Conservation (phyloP, 805 yeast genomes). For the Metschnikowia gruessii region DNA sequence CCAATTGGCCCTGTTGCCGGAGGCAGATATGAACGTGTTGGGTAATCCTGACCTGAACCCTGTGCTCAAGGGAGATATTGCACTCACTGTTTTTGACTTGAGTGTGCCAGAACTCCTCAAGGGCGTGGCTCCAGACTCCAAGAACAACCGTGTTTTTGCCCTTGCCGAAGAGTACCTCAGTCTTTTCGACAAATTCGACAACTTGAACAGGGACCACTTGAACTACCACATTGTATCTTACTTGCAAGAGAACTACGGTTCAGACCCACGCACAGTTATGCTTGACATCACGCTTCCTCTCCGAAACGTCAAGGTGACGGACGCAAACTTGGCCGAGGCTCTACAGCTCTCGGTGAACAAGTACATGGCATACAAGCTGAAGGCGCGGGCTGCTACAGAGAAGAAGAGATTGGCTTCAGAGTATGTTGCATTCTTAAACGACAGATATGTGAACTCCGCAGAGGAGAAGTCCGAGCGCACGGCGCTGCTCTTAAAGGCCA, state of each 20-base stretch:
- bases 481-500: constrained; percentile 36
- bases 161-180: constrained; percentile 43
- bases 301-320: constrained; percentile 45
- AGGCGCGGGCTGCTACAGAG: constrained; percentile 30
- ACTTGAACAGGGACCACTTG: constrained; percentile 66
- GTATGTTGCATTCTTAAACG: constrained; percentile 27
- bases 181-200: constrained; percentile 66
- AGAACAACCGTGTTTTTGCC: constrained; percentile 41
- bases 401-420: constrained; percentile 31
- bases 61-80: constrained; percentile 58
- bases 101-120: constrained; percentile 33
- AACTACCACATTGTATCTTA: constrained; percentile 60
- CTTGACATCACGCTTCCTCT: constrained; percentile 67
- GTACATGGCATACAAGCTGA: constrained; percentile 57
- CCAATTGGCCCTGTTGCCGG: constrained; percentile 73
- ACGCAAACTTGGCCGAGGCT: constrained; percentile 49
- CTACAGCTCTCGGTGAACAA: constrained; percentile 71
- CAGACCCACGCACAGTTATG: constrained; percentile 40
- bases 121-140: constrained; percentile 23
- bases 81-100: constrained; percentile 40
- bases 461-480: constrained; percentile 25
- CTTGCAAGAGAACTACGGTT: constrained; percentile 43
- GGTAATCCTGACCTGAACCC: constrained; percentile 81
- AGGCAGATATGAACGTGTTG: constrained; percentile 78
- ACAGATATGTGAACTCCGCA: constrained; percentile 24